Evolutionary conservation across 345 rosid genomes (phyloP), one percentile per base, ranked within the genome.

Genomic region (Euclidium syriacum): DNA sequence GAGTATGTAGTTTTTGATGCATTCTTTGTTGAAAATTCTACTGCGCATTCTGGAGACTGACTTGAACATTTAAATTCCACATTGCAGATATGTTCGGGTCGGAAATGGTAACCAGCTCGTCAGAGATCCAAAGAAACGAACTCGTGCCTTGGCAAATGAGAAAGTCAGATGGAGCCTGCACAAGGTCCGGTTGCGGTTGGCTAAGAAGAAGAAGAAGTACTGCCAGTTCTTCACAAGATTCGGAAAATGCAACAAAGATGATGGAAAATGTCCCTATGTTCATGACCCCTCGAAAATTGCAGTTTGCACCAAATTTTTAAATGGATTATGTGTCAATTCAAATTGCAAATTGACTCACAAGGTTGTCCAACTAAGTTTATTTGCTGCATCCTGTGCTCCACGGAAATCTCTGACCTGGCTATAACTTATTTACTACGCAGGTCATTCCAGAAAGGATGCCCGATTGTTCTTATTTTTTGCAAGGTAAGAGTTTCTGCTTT

Each of bases 401-500:
- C 63, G 44, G 50, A 51, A 15, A 52, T 36, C 39, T 58, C 62
- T 58, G 66, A 72, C 42, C 11, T 16, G 15, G 23, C 57, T 27
- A 25, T 57, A 34, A 36, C 20, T 53, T 36, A 25, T 55, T 63
- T 69, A 53, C 56, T 75, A 38, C 75, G 75, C 86, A 90, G 99
- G 83, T 94, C 74, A 87, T 94, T 76, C 99, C 97, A 15, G 96
- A 94, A 58, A 78, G 97, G 73, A 94, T 94, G 99, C 99, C 95
- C 6, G 97, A 90, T 71, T 94, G 99, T 61, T 94, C 96, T 66
- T 94, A 80, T 74, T 94, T 80, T 79, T 44, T 84, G 80, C 97
- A 85, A 87, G 99, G 99, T 90, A 56, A 54, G 33, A 50, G 33
- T 42, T 30, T 40, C 10, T 52, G 3, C 43, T 64, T n/a, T 56